These are phyloP conservation scores for Exophiala calicioides DNA, from an alignment of 2,329 filamentous ascomycete species.

Conservation along the genomic window DNA sequence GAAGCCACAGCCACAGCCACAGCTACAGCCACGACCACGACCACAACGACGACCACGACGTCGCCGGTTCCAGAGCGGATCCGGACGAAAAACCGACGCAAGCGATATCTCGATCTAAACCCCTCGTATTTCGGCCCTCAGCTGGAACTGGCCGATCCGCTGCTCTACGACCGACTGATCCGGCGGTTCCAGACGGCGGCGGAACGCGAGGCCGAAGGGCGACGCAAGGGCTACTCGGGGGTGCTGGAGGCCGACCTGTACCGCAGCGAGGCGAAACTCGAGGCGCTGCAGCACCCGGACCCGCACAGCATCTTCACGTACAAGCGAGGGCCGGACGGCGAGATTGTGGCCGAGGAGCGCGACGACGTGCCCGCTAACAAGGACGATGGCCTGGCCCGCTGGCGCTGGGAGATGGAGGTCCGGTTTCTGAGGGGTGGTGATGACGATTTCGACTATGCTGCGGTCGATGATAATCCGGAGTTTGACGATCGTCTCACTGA, in stretches of 20 bases:
- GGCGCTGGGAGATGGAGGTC: constrained; percentile 70
- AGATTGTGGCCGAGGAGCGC: constrained; percentile 60
- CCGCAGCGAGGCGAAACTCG: constrained; percentile 74
- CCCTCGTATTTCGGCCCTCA: constrained; percentile 68
- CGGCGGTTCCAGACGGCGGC: constrained; percentile 50
- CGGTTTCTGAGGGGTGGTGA: constrained; percentile 76
- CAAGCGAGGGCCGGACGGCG: constrained; percentile 53
- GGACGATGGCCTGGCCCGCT: constrained; percentile 67
- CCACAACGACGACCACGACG: neutral
- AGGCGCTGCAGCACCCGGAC: constrained; percentile 58
- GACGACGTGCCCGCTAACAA: constrained; percentile 60
- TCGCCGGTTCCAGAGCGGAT: constrained; percentile 42
- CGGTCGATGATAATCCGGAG: constrained; percentile 70
- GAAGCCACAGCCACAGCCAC: too few species aligned
- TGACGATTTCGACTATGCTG: constrained; percentile 73
- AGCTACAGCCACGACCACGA: constrained; percentile 15
- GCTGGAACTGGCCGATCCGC: constrained; percentile 70
- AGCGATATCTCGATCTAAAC: constrained; percentile 72
- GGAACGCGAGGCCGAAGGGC: constrained; percentile 56
- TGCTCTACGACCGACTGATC: constrained; percentile 79
- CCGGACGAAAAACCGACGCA: constrained; percentile 71
- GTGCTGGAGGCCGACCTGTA: constrained; percentile 75
- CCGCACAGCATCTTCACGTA: constrained; percentile 54
- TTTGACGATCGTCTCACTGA: constrained; percentile 66
- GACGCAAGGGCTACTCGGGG: constrained; percentile 74